These are phyloP conservation scores for Pleurotus giganteus DNA, from an alignment of 768 basidiomycete species.

Conservation along the genomic window DNA sequence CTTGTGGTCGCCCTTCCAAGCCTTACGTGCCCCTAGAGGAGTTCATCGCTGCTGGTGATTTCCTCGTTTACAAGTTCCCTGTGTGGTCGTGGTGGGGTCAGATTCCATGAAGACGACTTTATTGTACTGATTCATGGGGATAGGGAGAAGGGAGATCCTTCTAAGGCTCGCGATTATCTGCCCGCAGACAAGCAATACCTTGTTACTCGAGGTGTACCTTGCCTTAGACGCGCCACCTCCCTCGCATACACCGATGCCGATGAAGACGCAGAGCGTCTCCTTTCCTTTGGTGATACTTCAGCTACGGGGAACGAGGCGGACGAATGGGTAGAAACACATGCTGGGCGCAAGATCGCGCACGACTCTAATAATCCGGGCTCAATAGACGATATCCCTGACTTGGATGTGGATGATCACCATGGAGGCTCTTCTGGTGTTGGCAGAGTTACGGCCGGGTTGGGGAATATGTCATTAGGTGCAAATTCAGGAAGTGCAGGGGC, in stretches of 20 bases:
- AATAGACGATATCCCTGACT: constrained; percentile 87
- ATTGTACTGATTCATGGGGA: constrained; percentile 9
- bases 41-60: constrained; percentile 97
- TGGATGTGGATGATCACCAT: constrained; percentile 49
- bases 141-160: constrained; percentile 92
- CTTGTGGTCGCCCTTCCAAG: background rate
- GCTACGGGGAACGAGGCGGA: constrained; percentile 59
- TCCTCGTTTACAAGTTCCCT: constrained; percentile 96
- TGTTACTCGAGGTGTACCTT: constrained; percentile 94
- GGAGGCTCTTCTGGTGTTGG: constrained; percentile 27
- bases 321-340: constrained; percentile 99
- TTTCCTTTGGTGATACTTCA: constrained; percentile 74
- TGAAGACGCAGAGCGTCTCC: constrained; percentile 91
- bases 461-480: constrained; percentile 42
- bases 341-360: constrained; percentile 58
- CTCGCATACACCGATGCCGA: constrained; percentile 94
- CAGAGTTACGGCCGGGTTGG: constrained; percentile 42
- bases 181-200: constrained; percentile 96
- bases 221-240: constrained; percentile 88
- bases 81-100: constrained; percentile 89
- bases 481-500: constrained; percentile 26
- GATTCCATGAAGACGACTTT: background rate
- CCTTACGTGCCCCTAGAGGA: constrained; percentile 60
- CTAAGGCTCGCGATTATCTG: constrained; percentile 88
- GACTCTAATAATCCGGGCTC: constrained; percentile 59